Evolutionary conservation across 352 stramenopile species (phyloP), one percentile per base, ranked within the genome.

Genomic region (Phytophthora pseudosyringae): DNA sequence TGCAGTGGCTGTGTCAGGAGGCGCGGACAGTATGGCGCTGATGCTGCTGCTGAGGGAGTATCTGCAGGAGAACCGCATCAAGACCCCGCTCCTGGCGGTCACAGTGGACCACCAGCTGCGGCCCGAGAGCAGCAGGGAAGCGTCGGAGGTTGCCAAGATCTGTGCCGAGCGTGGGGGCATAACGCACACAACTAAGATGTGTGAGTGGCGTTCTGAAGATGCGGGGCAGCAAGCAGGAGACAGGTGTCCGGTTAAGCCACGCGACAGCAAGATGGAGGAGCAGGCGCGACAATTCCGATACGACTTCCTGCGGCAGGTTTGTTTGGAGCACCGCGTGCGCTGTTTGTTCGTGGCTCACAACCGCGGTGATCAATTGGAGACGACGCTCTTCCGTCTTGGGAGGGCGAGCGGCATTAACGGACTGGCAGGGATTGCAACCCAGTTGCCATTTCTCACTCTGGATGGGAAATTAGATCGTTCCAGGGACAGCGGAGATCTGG

Each of bases 311-410:
- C 58, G 64, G 11, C 55, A 80, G 15, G 70, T 86, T 10, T 93
- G 88, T 60, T 26, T 18, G 4, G 56, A 82, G 63, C 53, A 90
- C 47, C 59, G 67, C 13, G 83, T 94, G 48, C 69, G 75, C n/a
- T 80, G 61, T 29, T 73, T 96, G 40, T 94, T 94, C 36, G 85
- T 94, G 13, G 88, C 80, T 12, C 88, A 96, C 55, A 93, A 92
- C 44, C 64, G 76, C 4, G 88, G 86, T 9, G 88, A 96, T 49
- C 88, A 94, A 36, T 51, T 93, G 8, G 88, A 96, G 64, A 96
- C 88, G 18, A 76, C 87, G 44, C 71, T 96, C 10, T 93, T 94
- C 43, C 84, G 88, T 6, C 64, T 96, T 13, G 88, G 84, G 3
- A 70, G 88, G 28, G 81, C 79, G 6, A 94, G 86, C 36, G 86